phyloP scores from a whole-genome alignment of 2,329 filamentous ascomycete genomes.

The Talaromyces piceae region DNA sequence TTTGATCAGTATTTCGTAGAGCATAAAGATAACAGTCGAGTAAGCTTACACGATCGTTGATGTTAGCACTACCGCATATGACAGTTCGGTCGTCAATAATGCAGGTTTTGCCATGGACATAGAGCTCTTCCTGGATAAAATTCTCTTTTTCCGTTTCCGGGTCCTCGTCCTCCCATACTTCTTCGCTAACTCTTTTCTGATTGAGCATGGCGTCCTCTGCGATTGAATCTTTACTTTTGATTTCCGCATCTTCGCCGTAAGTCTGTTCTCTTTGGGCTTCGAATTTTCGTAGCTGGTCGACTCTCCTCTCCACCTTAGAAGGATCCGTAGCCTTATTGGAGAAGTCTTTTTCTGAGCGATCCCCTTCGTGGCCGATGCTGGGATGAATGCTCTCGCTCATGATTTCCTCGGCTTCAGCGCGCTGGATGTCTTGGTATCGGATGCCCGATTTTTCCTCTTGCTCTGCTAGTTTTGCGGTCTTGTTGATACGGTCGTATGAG shows the following conservation, averaged over 20 bases:
- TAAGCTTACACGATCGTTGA: conserved; percentile 53
- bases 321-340: conserved; percentile 26
- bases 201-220: conserved; percentile 78
- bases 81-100: conserved; percentile 75
- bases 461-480: conserved; percentile 63
- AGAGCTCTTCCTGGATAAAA: conserved; percentile 93
- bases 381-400: conserved; percentile 66
- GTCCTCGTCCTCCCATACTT: conserved; percentile 70
- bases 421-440: conserved; percentile 59
- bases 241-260: conserved; percentile 18
- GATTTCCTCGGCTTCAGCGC: conserved; percentile 80
- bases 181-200: conserved; percentile 49
- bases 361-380: conserved; percentile 38
- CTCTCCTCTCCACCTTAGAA: conserved; percentile 11
- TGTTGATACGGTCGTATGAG: conserved; percentile 76
- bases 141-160: conserved; percentile 71
- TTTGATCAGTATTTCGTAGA: not conserved
- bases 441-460: conserved; percentile 73
- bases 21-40: not conserved
- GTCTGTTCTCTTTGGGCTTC: conserved; percentile 36
- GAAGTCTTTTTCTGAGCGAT: conserved; percentile 30
- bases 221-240: conserved; percentile 45
- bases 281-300: conserved; percentile 41
- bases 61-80: conserved; percentile 69
- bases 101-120: conserved; percentile 80